Percentiles rank a stretch among this genome's conserved stretches.
phyloP scores from a whole-genome alignment of 345 rosid genomes.

The Turritis glabra region DNA sequence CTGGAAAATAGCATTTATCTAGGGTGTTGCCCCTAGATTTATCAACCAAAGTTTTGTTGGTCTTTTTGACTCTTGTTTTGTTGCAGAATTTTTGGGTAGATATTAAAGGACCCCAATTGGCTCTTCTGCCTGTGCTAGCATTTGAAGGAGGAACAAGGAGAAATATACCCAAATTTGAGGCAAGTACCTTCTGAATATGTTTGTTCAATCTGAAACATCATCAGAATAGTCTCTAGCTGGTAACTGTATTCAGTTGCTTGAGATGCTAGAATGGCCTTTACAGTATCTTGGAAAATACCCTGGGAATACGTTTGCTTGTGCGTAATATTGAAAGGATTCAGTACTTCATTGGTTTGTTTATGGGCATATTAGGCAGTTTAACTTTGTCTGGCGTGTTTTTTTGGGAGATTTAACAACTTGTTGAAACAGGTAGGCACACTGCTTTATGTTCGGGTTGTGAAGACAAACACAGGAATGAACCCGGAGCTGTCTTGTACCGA shows the following conservation, averaged over 20 bases:
- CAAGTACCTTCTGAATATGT: not conserved
- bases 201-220: not conserved
- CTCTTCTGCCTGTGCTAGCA: not conserved
- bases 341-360: not conserved
- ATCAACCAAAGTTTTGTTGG: not conserved
- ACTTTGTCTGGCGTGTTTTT: not conserved
- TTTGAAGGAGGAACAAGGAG: not conserved
- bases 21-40: not conserved
- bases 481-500: constrained; percentile 4
- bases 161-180: constrained; percentile 14
- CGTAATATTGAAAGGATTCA: not conserved
- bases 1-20: not conserved
- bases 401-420: not conserved
- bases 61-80: not conserved
- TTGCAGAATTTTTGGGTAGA: constrained; percentile 18
- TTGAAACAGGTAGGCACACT: constrained; percentile 9
- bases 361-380: not conserved
- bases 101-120: constrained; percentile 11
- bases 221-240: not conserved
- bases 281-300: not conserved
- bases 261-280: not conserved
- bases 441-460: not conserved
- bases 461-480: constrained; percentile 22
- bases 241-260: not conserved
- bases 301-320: not conserved